These are phyloP conservation scores for Blepharisma undulans DNA, from an alignment of 169 alveolate species.

Conservation along the genomic window DNA sequence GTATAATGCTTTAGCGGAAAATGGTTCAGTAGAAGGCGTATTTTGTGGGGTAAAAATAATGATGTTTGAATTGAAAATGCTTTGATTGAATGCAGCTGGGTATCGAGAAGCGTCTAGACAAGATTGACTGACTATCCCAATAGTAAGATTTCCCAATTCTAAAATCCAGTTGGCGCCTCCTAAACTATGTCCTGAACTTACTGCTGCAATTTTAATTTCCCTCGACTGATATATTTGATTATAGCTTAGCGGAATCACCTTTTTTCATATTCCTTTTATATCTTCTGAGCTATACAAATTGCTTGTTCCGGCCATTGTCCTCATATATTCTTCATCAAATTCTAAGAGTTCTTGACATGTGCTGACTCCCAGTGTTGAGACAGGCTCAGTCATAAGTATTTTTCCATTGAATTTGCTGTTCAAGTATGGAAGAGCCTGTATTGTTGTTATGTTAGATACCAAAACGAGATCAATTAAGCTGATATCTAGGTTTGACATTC, in stretches of 20 bases:
- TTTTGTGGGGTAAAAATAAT: constrained; percentile 10
- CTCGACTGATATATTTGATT: not conserved
- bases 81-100: constrained; percentile 25
- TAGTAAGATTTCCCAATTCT: not conserved
- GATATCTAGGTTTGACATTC: not conserved
- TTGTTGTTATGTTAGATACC: not conserved
- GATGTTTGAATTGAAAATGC: not conserved
- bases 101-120: constrained; percentile 7
- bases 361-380: not conserved
- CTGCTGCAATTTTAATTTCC: constrained; percentile 29
- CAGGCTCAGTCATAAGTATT: constrained; percentile 36
- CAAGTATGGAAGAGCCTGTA: not conserved
- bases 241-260: constrained; percentile 1
- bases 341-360: constrained; percentile 16
- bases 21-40: not conserved
- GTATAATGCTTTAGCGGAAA: constrained; percentile 3
- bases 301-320: not conserved
- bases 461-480: not conserved
- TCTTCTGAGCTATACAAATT: not conserved
- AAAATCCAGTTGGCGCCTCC: constrained; percentile 27
- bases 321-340: constrained; percentile 8
- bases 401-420: not conserved
- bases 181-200: constrained; percentile 26
- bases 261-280: constrained; percentile 8
- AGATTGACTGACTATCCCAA: not conserved